These are phyloP conservation scores for Rhodotorula diobovata DNA, from an alignment of 768 basidiomycete species.

Conservation along the genomic window DNA sequence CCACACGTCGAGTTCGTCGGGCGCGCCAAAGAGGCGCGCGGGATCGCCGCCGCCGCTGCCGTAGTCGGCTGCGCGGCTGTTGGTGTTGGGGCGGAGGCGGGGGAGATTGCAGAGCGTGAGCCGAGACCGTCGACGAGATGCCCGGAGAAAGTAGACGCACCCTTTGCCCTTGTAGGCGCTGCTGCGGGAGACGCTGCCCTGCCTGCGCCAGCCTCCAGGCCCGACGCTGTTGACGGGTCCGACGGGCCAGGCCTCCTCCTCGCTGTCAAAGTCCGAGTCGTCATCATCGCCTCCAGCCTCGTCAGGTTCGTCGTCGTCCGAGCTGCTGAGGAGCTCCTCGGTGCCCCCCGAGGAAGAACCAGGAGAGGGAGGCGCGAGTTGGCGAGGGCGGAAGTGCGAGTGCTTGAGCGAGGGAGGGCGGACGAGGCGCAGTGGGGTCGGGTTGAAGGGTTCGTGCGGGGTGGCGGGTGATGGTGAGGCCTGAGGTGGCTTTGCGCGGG, in stretches of 20 bases:
- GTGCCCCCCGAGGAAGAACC: background rate
- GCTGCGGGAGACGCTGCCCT: background rate
- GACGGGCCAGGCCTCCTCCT: conserved; percentile 38
- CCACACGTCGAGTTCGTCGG: conserved; percentile 24
- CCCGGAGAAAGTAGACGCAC: background rate
- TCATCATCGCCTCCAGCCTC: background rate
- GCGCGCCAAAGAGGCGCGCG: conserved; percentile 1
- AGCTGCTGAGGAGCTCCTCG: background rate
- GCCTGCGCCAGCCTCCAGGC: conserved; percentile 9
- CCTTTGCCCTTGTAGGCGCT: conserved; percentile 15
- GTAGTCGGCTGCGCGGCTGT: conserved; percentile 9
- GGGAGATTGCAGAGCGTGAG: no score
- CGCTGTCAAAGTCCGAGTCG: conserved; percentile 16
- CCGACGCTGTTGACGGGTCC: conserved; percentile 31
- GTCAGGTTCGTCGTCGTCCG: background rate
- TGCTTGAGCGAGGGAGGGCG: conserved; percentile 2
- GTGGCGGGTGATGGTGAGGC: background rate
- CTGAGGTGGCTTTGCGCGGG: background rate
- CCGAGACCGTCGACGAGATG: background rate
- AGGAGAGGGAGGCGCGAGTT: background rate
- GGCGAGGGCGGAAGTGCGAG: background rate
- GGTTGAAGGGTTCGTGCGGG: background rate
- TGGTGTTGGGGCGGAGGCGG: background rate
- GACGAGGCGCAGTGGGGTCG: conserved; percentile 14
- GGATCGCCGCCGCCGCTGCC: background rate